phyloP scores from a whole-genome alignment of 495 filamentous ascomycete genomes.

The Haplographium delicatum region DNA sequence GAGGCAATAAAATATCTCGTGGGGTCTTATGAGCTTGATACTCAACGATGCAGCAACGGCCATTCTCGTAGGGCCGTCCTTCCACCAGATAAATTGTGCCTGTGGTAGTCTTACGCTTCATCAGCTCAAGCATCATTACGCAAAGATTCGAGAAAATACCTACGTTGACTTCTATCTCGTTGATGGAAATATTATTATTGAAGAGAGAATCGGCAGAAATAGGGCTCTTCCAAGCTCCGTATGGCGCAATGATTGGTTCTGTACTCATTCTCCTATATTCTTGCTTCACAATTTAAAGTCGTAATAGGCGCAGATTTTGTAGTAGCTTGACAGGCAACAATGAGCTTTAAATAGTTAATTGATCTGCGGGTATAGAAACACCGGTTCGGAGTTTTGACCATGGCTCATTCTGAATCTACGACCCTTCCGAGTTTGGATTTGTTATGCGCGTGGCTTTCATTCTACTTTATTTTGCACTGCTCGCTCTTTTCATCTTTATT shows the following conservation, averaged over 20 bases:
- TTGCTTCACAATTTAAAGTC: too few relatives aligned
- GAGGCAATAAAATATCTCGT: neutral
- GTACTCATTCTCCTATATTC: too few relatives aligned
- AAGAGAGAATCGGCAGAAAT: constrained; percentile 36
- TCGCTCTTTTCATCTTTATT: too few relatives aligned
- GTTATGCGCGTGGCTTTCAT: too few relatives aligned
- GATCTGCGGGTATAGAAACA: too few relatives aligned
- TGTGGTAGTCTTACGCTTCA: constrained; percentile 18
- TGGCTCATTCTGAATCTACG: too few relatives aligned
- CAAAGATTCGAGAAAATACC: neutral
- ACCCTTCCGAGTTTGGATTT: too few relatives aligned
- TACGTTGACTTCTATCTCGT: constrained; percentile 26
- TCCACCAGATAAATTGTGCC: constrained; percentile 40
- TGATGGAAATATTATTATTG: constrained; percentile 24
- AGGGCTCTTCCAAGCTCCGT: constrained; percentile 41
- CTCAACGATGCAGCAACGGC: constrained; percentile 37
- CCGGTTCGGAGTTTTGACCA: too few relatives aligned
- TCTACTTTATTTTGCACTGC: too few relatives aligned
- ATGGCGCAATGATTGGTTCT: constrained; percentile 24
- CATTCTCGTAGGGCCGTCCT: constrained; percentile 30
- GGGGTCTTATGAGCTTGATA: constrained; percentile 23
- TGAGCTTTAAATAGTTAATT: too few relatives aligned
- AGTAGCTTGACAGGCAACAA: too few relatives aligned
- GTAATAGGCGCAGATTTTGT: too few relatives aligned
- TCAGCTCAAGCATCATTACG: neutral